Evolutionary conservation across 805 yeast species (phyloP).

Genomic region (Lachancea quebecensis): DNA sequence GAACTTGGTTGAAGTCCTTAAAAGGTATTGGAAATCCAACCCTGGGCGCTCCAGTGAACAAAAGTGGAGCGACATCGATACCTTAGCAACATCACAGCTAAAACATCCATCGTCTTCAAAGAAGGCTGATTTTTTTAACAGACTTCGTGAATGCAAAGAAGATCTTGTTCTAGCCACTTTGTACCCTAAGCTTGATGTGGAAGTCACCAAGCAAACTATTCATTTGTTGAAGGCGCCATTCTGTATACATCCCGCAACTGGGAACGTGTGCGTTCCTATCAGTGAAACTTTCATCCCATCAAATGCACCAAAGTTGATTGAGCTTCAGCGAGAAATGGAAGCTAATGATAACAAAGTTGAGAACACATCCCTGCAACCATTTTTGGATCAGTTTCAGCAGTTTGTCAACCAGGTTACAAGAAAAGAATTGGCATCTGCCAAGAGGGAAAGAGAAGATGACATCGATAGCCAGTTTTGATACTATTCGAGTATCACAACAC

Average conservation of each 20-base stretch:
- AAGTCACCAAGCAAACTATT: conserved; percentile 81
- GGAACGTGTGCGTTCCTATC: conserved; percentile 88
- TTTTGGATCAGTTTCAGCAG: conserved; percentile 55
- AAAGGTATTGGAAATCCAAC: conserved; percentile 50
- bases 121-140: conserved; percentile 32
- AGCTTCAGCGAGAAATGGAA: conserved; percentile 59
- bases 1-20: conserved; percentile 44
- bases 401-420: conserved; percentile 53
- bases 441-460: conserved; percentile 37
- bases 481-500: neutral
- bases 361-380: conserved; percentile 64
- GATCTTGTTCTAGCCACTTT: conserved; percentile 72
- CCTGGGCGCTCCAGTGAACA: conserved; percentile 47
- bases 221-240: conserved; percentile 95
- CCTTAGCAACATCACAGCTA: conserved; percentile 34
- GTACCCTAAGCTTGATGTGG: conserved; percentile 90
- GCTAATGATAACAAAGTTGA: conserved; percentile 39
- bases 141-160: conserved; percentile 64
- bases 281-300: conserved; percentile 57
- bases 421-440: conserved; percentile 40
- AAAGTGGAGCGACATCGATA: conserved; percentile 77
- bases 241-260: conserved; percentile 94
- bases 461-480: neutral
- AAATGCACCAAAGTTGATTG: conserved; percentile 66
- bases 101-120: conserved; percentile 15